phyloP scores from a whole-genome alignment of 768 basidiomycete genomes.

The Crassisporium funariophilum region DNA sequence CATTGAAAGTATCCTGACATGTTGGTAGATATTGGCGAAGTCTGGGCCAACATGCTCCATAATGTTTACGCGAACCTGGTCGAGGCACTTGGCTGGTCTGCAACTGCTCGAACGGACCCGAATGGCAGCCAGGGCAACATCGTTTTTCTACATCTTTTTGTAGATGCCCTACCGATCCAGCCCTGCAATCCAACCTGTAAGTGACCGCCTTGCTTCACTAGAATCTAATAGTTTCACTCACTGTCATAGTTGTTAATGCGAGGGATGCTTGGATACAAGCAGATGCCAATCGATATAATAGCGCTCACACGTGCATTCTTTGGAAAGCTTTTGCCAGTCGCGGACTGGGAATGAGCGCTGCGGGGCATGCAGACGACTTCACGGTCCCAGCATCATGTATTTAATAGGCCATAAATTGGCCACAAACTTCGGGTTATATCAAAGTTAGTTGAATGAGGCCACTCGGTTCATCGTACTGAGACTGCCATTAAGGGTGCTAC shows the following conservation, averaged over 20 bases:
- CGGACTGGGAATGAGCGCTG: too few species aligned
- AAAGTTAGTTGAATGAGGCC: too few species aligned
- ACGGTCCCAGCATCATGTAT: too few species aligned
- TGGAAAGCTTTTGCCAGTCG: slow-evolving; percentile 51
- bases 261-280: slow-evolving; percentile 55
- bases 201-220: slow-evolving; percentile 12
- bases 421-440: too few species aligned
- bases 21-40: slow-evolving; percentile 51
- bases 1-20: neutral
- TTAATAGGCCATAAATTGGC: too few species aligned
- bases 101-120: slow-evolving; percentile 40
- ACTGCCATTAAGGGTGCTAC: too few species aligned
- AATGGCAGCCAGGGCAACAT: slow-evolving; percentile 43
- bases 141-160: slow-evolving; percentile 49
- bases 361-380: too few species aligned
- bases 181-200: slow-evolving; percentile 49
- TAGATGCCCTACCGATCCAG: slow-evolving; percentile 48
- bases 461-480: too few species aligned
- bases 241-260: slow-evolving; percentile 39
- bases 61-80: slow-evolving; percentile 43
- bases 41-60: slow-evolving; percentile 48
- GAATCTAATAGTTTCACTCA: neutral
- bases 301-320: slow-evolving; percentile 47
- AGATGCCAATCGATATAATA: slow-evolving; percentile 47
- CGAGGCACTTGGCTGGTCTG: slow-evolving; percentile 31